Base-by-base conservation (phyloP, 768 basidiomycete species). In the Podaxis sp. region DNA sequence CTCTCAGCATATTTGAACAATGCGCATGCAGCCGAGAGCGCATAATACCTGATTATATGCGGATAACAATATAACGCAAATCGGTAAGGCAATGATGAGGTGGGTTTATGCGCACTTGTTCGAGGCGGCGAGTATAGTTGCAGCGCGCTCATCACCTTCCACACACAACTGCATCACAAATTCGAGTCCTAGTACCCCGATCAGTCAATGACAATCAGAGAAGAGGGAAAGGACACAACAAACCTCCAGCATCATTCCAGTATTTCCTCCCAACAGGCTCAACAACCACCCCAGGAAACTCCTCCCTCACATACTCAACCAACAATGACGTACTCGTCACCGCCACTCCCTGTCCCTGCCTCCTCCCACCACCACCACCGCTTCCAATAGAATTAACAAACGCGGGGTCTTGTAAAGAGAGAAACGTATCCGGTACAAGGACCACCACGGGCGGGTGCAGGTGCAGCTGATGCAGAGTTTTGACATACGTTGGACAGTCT, bases 401-500 rank as follows among this genome's bases (percentile, higher is more conserved):
- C 1, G 81, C 76, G 7, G 75, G 74, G 68, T 88, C 89, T n/a
- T 80, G 71, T 0, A 82, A 68, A 15, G 88, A 84, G 39, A 93
- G 68, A 70, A 89, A 92, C 0, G 90, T 94, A 70, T 95, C 92
- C 2, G 93, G 93, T 22, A 96, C 85, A 17, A 96, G 79, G 40
- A 96, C 80, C 24, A 88, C 77, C 11, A 74, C 79, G 0, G 95
- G 95, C 4, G 76, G 78, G 66, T 94, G 89, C 9, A 93, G 72
- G 68, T 92, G 87, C 85, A 94, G 87, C 65, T 94, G 92, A 69
- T 94, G 91, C 19, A 95, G 74, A 0, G 92, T 92, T 73, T 95
- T 95, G 63, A 93, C 88, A 66, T 94, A 96, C 13, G 94, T 95
- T 61, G 92, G 87, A 63, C 89, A 89, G 70, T 97, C 95, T 39